Conservation (phyloP, 495 filamentous ascomycete species). For the Penicillium fimorum region DNA sequence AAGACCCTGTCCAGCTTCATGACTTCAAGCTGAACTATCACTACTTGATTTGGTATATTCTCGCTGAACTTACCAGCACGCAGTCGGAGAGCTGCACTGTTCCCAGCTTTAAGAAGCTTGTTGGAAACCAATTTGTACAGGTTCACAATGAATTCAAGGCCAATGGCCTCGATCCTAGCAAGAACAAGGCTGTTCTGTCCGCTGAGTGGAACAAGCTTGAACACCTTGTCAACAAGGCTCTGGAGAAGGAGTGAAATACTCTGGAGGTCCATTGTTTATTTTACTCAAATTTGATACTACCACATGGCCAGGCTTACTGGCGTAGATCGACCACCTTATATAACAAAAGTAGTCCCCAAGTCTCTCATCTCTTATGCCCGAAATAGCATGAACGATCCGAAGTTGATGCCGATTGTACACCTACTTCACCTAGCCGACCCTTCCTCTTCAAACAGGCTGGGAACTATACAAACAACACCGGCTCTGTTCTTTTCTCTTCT, state of each 20-base stretch:
- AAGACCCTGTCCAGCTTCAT: slow-evolving; percentile 20
- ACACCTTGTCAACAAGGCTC: slow-evolving; percentile 24
- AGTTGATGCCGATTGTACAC: not conserved
- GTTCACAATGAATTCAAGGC: slow-evolving; percentile 33
- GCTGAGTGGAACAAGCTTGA: slow-evolving; percentile 41
- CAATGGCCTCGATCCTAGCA: slow-evolving; percentile 33
- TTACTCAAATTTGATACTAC: not conserved
- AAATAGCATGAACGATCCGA: not conserved
- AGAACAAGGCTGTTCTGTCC: slow-evolving; percentile 23
- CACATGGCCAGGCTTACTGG: not conserved
- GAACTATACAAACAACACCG: not conserved
- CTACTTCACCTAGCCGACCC: not conserved
- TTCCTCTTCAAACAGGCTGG: not conserved
- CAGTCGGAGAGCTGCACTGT: slow-evolving; percentile 37
- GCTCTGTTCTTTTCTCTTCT: not conserved
- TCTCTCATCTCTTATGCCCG: not conserved
- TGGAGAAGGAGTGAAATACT: slow-evolving; percentile 24
- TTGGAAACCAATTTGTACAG: slow-evolving; percentile 31
- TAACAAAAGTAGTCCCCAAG: not conserved
- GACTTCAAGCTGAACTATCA: slow-evolving; percentile 32
- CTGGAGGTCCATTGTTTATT: not conserved
- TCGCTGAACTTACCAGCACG: slow-evolving; percentile 42
- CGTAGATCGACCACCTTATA: not conserved
- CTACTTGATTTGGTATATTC: slow-evolving; percentile 38
- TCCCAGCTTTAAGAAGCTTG: slow-evolving; percentile 35